A percentile compares a stretch with the other conserved stretches of the same genome.
Evolutionary conservation across 139 green algal genomes (phyloP).

Genomic region (Haematococcus sp.): DNA sequence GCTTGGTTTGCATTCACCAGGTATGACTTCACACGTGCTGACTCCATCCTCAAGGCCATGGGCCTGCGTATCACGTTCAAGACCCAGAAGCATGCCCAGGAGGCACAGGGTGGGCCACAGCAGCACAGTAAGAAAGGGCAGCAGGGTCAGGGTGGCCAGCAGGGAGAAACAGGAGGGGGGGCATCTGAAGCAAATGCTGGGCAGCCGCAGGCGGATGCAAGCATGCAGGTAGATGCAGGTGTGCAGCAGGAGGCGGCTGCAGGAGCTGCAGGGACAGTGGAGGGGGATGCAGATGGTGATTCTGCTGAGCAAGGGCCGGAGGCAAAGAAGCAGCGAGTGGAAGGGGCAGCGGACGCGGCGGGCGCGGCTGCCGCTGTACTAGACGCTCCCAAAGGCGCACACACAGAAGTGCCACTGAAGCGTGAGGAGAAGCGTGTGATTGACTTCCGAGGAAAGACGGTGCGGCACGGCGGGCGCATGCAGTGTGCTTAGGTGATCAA

Average conservation of each 20-base stretch:
- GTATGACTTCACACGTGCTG: constrained; percentile 68
- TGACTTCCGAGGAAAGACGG: constrained; percentile 82
- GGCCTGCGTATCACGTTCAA: constrained; percentile 42
- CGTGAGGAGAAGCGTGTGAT: constrained; percentile 53
- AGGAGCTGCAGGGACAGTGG: constrained; percentile 3
- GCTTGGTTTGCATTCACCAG: neutral
- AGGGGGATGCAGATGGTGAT: neutral
- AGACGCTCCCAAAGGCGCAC: neutral
- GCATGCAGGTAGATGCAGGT: too few relatives aligned
- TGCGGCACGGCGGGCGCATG: neutral
- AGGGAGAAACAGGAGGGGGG: neutral
- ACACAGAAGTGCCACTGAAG: constrained; percentile 41
- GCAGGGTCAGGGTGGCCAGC: neutral
- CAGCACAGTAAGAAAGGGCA: constrained; percentile 4
- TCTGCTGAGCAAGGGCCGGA: neutral
- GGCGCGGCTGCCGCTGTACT: neutral
- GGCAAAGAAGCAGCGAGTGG: neutral
- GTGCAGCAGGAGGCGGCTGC: neutral
- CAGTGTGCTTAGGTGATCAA: too few relatives aligned
- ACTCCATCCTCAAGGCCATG: constrained; percentile 56
- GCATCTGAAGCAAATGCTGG: too few relatives aligned
- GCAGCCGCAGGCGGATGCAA: too few relatives aligned
- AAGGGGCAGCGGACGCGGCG: constrained; percentile 12
- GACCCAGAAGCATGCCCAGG: neutral
- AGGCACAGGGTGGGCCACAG: neutral